phyloP scores from a whole-genome alignment of 2,329 filamentous ascomycete species.

The Ascosphaera apis region DNA sequence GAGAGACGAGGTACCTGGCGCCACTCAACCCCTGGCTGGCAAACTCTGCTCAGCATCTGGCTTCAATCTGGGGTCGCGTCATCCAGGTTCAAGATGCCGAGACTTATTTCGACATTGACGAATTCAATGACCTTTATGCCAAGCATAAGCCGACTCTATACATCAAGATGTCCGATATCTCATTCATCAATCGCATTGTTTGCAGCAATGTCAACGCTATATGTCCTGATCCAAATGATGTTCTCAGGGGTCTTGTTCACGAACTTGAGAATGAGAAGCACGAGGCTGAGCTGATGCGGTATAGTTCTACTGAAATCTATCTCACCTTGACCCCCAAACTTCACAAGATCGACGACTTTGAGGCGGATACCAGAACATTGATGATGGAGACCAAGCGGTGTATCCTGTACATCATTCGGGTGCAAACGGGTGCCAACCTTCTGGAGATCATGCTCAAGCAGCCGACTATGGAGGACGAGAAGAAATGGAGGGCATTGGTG shows the following conservation, averaged over 20 bases:
- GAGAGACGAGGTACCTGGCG: slow-evolving; percentile 87
- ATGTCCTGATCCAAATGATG: slow-evolving; percentile 61
- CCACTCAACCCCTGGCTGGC: slow-evolving; percentile 79
- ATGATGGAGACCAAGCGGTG: slow-evolving; percentile 98
- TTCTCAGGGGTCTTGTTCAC: slow-evolving; percentile 72
- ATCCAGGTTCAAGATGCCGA: slow-evolving; percentile 74
- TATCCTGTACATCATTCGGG: slow-evolving; percentile 88
- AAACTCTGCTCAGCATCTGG: slow-evolving; percentile 61
- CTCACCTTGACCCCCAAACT: slow-evolving; percentile 77
- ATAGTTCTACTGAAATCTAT: slow-evolving; percentile 70
- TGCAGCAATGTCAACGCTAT: slow-evolving; percentile 55
- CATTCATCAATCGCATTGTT: slow-evolving; percentile 79
- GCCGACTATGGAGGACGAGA: slow-evolving; percentile 66
- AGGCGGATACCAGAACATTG: slow-evolving; percentile 71
- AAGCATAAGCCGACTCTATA: slow-evolving; percentile 96
- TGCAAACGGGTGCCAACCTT: slow-evolving; percentile 79
- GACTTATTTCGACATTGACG: slow-evolving; percentile 88
- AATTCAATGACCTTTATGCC: slow-evolving; percentile 93
- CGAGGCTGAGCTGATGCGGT: slow-evolving; percentile 74
- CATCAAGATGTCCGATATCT: slow-evolving; percentile 96
- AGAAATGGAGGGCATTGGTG: slow-evolving; percentile 63
- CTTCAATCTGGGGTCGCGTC: slow-evolving; percentile 52
- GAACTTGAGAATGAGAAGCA: slow-evolving; percentile 95
- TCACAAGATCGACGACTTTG: slow-evolving; percentile 75
- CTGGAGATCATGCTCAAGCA: slow-evolving; percentile 88